Percentiles rank a stretch among this genome's conserved stretches.
phyloP scores from a whole-genome alignment of 1,284 basidiomycete species.

The Papiliotrema nemorosa region DNA sequence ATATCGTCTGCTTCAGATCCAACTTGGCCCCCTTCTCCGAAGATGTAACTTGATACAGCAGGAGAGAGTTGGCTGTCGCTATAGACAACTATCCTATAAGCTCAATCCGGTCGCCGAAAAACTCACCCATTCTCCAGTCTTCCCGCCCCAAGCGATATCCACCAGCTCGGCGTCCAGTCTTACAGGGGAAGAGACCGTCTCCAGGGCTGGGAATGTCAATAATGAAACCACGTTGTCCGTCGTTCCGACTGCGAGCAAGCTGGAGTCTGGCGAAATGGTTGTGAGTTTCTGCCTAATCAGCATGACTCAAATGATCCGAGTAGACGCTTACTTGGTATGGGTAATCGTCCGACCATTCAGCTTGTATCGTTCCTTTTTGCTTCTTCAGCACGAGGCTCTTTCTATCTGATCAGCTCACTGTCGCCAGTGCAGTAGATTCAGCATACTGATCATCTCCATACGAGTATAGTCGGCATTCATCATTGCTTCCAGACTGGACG shows the following conservation, averaged over 20 bases:
- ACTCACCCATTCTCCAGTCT: conserved; percentile 37
- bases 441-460: conserved; percentile 59
- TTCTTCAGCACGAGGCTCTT: conserved; percentile 57
- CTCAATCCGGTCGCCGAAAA: neutral
- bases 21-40: conserved; percentile 19
- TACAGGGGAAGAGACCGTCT: conserved; percentile 54
- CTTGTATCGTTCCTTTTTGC: conserved; percentile 60
- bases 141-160: conserved; percentile 44
- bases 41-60: conserved; percentile 30
- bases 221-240: conserved; percentile 56
- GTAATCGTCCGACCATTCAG: conserved; percentile 66
- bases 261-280: conserved; percentile 24
- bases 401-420: no score
- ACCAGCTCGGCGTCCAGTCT: conserved; percentile 37
- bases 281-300: conserved; percentile 41
- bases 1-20: conserved; percentile 38
- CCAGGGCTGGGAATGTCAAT: conserved; percentile 64
- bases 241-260: conserved; percentile 41
- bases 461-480: conserved; percentile 73
- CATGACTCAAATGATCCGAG: neutral
- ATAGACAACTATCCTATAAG: conserved; percentile 27
- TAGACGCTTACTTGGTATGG: conserved; percentile 70
- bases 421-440: no score
- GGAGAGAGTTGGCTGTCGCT: conserved; percentile 32
- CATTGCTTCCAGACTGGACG: conserved; percentile 64